Base-by-base conservation (phyloP, 306 rosid species). In the Lagenaria siceraria region DNA sequence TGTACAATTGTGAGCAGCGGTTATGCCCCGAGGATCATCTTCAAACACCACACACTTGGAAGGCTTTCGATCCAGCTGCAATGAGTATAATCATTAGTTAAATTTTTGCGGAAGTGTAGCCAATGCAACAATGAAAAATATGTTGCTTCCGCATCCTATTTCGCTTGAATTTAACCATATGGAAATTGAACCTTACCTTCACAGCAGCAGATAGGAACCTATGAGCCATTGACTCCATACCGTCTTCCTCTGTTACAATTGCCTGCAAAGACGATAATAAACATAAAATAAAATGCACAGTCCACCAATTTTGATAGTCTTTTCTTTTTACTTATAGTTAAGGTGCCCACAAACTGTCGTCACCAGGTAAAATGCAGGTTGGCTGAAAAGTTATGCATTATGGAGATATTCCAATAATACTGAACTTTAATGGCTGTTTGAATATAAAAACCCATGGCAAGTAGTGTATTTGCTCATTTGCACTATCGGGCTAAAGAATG, bases 141-240 rank as follows among this genome's bases (percentile, higher is more conserved):
- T 46, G 22, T 7, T 24, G 38, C 4, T 70, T 43, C 22, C 0
- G 6, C 8, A 24, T 46, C 38, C 4, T 9, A 27, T 72, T 7
- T 24, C 6, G 25, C 4, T 72, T 0, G 40, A 71, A 49, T 60
- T 59, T 76, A 5, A 66, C 48, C 46, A 18, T 52, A 51, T 8
- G 35, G 21, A 13, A 77, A 61, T 42, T 10, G 29, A 51, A 77
- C 35, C 40, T 38, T 87, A 95, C 98, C 97, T 95, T 95, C 74
- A 95, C 82, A 42, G 98, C 97, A 31, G 98, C 98, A 58, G 98
- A 95, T 75, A 95, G 98, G 79, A 95, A 95, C 85, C 97, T 88
- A 77, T 95, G 97, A 87, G 98, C 98, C 78, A 92, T 95, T 10
- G 98, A 95, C 63, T 95, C 98, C 98, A 95, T 95, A 72, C 97